Conservation (phyloP, 106 monocot genomes). For the Dendrobium officinale region DNA sequence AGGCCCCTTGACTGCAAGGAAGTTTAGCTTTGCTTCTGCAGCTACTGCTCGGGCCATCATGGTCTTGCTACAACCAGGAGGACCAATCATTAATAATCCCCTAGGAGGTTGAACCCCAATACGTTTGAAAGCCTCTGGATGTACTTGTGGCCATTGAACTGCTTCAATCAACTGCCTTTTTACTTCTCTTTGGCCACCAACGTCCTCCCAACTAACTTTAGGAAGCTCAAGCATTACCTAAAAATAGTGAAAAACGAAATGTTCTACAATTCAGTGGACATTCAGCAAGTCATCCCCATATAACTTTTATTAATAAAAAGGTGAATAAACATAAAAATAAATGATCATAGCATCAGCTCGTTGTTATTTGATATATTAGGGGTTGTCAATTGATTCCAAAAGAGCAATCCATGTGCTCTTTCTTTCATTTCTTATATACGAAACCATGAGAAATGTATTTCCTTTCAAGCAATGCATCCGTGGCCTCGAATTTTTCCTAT, state of each 20-base stretch:
- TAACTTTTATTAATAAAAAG: background rate
- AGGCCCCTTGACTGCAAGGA: conserved; percentile 94
- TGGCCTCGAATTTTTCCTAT: no score
- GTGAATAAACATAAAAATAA: no score
- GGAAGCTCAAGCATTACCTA: conserved; percentile 90
- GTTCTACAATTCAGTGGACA: background rate
- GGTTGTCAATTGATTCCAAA: background rate
- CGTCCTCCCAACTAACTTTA: conserved; percentile 83
- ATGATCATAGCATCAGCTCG: no score
- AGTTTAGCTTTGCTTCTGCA: conserved; percentile 91
- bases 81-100: conserved; percentile 83
- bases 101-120: conserved; percentile 68
- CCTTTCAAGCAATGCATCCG: background rate
- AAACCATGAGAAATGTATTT: background rate
- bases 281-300: background rate
- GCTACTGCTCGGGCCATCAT: conserved; percentile 97
- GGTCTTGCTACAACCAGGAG: conserved; percentile 97
- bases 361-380: background rate
- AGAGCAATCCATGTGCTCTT: background rate
- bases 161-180: conserved; percentile 85
- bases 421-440: background rate
- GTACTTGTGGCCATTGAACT: conserved; percentile 66
- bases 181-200: conserved; percentile 77
- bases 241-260: conserved; percentile 1
- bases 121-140: conserved; percentile 62